Evolutionary conservation across 2,329 filamentous ascomycete species (phyloP).

Genomic region (Cordyceps cicadae): DNA sequence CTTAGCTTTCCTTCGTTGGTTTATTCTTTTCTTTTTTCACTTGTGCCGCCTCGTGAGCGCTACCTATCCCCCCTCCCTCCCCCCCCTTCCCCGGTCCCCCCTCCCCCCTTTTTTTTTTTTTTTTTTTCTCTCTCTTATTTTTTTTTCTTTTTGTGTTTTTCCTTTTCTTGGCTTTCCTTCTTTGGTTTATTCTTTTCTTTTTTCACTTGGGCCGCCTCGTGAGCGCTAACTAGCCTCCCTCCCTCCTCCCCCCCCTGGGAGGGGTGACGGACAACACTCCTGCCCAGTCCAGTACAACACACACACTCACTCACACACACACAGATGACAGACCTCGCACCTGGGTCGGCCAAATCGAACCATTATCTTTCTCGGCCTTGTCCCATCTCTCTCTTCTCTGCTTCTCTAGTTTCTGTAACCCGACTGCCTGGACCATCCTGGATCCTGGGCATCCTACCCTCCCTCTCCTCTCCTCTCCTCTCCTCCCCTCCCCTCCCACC

Average conservation of each 20-base stretch:
- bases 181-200: not conserved
- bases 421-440: conserved; percentile 6
- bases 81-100: not conserved
- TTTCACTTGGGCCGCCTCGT: not conserved
- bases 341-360: not conserved
- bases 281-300: not conserved
- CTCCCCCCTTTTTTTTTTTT: not conserved
- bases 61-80: no score
- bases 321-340: not conserved
- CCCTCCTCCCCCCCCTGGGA: no score
- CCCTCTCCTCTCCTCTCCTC: no score
- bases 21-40: no score
- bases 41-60: no score
- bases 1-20: no score
- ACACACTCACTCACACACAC: not conserved
- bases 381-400: not conserved
- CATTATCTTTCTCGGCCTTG: not conserved
- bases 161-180: no score
- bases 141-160: no score
- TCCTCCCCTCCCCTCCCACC: not conserved
- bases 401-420: conserved; percentile 1
- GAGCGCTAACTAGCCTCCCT: not conserved
- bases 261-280: no score
- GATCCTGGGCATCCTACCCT: no score
- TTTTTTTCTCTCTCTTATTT: no score